These are phyloP conservation scores for Fusarium sp. DNA, from an alignment of 2,329 filamentous ascomycete genomes.

Conservation along the genomic window DNA sequence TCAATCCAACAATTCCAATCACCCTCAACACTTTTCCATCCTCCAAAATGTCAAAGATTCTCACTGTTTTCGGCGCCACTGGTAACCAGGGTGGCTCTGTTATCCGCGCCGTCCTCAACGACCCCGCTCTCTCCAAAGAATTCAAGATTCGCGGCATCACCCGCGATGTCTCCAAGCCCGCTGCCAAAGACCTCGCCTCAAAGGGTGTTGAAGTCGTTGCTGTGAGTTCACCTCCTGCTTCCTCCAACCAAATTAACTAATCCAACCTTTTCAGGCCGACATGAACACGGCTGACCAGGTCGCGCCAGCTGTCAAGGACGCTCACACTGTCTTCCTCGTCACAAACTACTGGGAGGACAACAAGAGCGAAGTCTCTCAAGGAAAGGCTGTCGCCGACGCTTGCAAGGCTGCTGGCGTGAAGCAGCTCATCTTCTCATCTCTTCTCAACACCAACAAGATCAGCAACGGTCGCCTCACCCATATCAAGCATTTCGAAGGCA, in stretches of 20 bases:
- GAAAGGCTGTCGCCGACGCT: slow-evolving; percentile 62
- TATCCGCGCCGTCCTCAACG: slow-evolving; percentile 59
- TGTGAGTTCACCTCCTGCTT: slow-evolving; percentile 40
- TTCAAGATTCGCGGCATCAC: slow-evolving; percentile 63
- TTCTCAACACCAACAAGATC: slow-evolving; percentile 56
- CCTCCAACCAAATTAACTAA: neutral
- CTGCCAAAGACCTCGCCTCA: slow-evolving; percentile 55
- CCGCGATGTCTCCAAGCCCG: slow-evolving; percentile 58
- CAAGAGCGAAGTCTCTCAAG: slow-evolving; percentile 56
- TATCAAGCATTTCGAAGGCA: slow-evolving; percentile 68
- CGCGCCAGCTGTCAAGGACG: slow-evolving; percentile 56
- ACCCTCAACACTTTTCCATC: too few species aligned
- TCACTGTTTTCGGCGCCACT: slow-evolving; percentile 63
- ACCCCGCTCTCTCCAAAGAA: slow-evolving; percentile 59
- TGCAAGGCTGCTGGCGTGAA: slow-evolving; percentile 59
- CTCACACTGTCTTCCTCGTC: slow-evolving; percentile 60
- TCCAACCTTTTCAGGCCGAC: slow-evolving; percentile 53
- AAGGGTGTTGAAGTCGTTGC: slow-evolving; percentile 60
- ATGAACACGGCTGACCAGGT: slow-evolving; percentile 55
- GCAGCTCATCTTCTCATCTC: slow-evolving; percentile 62
- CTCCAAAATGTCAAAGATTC: slow-evolving; percentile 53
- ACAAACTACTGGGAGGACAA: slow-evolving; percentile 57
- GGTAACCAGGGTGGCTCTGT: slow-evolving; percentile 65
- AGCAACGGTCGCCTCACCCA: slow-evolving; percentile 55
- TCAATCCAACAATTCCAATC: accelerated